Evolutionary conservation across 495 filamentous ascomycete species (phyloP), one percentile per base, ranked within the genome.

Genomic region (Xylaria bambusicola): DNA sequence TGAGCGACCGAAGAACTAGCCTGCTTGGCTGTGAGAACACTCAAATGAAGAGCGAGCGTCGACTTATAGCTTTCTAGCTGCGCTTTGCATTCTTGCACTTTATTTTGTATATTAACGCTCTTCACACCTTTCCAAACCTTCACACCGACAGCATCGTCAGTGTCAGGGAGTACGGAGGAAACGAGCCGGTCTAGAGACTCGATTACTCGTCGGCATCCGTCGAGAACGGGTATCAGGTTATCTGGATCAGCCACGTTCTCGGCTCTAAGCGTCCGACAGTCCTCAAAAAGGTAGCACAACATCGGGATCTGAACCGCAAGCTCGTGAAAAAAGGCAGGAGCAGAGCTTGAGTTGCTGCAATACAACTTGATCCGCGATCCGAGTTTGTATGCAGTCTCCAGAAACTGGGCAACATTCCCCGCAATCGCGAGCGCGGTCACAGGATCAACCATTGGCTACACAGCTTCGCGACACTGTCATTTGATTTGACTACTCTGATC

Each of bases 191-290:
- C 49, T 17, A 38, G 31, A 13, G 49, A 52, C 49, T 52, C 49
- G n/a, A 52, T 52, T 9, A 38, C 49, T 52, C 31, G 49, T 38
- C 49, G 49, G 49, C 49, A 51, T 52, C 49, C 31, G 36, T 52
- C 49, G 20, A 52, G 31, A 52, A 52, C 31, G 31, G 31, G 31
- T 15, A 52, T 52, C 10, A 51, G 6, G 29, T 36, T 51, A 6
- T 51, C 31, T 20, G 18, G 10, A 36, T 36, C 29, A 6, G 48
- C 31, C 10, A 36, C 29, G 23, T 52, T 52, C 31, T 38, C 20
- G 20, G 31, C 17, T 36, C 36, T 52, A 20, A 52, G 29, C 5
- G 49, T 36, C 31, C 49, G 31, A 10, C 31, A 52, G 24, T 52
- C 31, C 20, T 52, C 31, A 38, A 52, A 52, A 38, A 52, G 49